Percentiles rank a stretch among this genome's conserved stretches.
These are phyloP conservation scores for Chlamydomonas applanata DNA, from an alignment of 139 green algal species.

Conservation along the genomic window DNA sequence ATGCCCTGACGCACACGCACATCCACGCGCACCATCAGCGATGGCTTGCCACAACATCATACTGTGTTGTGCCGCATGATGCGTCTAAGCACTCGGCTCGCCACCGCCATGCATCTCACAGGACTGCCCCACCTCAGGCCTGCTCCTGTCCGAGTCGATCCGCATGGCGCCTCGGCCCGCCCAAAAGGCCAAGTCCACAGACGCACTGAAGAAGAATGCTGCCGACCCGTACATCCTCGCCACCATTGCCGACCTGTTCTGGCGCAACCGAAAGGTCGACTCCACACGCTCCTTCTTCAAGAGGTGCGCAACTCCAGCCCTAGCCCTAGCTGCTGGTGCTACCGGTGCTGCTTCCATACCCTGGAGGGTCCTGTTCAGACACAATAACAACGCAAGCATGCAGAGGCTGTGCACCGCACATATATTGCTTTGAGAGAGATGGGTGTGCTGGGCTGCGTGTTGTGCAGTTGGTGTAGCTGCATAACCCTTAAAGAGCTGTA, in stretches of 20 bases:
- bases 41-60: not conserved
- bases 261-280: conserved; percentile 83
- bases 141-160: conserved; percentile 88
- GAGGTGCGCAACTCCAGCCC: conserved; percentile 1
- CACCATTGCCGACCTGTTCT: conserved; percentile 79
- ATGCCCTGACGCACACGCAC: no score
- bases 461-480: no score
- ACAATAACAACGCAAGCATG: no score
- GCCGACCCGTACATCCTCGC: conserved; percentile 83
- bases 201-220: conserved; percentile 92
- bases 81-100: not conserved
- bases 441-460: no score
- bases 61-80: not conserved
- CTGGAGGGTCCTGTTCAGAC: no score
- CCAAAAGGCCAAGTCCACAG: conserved; percentile 75
- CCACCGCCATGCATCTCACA: conserved; percentile 45
- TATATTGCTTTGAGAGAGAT: no score
- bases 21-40: not conserved
- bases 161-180: conserved; percentile 81
- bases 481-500: no score
- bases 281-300: conserved; percentile 35
- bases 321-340: no score
- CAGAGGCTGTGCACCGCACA: no score
- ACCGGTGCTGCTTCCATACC: no score
- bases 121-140: conserved; percentile 85